Conservation (phyloP, 805 yeast genomes). For the Candida anglica region DNA sequence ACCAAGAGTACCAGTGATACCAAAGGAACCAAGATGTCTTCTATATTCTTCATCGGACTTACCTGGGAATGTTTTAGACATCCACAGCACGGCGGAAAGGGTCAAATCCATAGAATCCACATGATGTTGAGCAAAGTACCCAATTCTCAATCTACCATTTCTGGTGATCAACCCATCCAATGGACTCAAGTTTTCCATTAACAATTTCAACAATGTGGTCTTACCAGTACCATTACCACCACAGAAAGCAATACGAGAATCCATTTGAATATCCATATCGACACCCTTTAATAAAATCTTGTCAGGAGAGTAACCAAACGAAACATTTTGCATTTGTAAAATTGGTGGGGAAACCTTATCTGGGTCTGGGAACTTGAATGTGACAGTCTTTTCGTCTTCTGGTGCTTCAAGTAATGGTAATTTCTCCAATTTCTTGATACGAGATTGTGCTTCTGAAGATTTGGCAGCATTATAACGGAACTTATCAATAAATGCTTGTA, state of each 20-base stretch:
- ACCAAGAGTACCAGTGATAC: slow-evolving; percentile 92
- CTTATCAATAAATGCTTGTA: slow-evolving; percentile 93
- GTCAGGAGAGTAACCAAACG: slow-evolving; percentile 75
- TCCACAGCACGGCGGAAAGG: slow-evolving; percentile 88
- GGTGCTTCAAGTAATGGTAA: slow-evolving; percentile 92
- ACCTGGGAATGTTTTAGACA: slow-evolving; percentile 86
- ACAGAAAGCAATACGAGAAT: slow-evolving; percentile 91
- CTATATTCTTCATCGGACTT: slow-evolving; percentile 95
- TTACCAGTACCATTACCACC: slow-evolving; percentile 99
- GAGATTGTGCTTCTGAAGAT: slow-evolving; percentile 95
- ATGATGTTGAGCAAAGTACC: slow-evolving; percentile 98
- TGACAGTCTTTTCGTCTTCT: slow-evolving; percentile 80
- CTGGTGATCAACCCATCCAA: slow-evolving; percentile 71
- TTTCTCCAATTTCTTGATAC: slow-evolving; percentile 95
- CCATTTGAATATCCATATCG: slow-evolving; percentile 86
- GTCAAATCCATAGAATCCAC: slow-evolving; percentile 94
- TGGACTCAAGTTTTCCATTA: slow-evolving; percentile 77
- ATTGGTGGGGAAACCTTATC: slow-evolving; percentile 92
- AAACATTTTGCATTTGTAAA: slow-evolving; percentile 78
- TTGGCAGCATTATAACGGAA: slow-evolving; percentile 97
- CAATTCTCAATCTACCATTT: slow-evolving; percentile 86
- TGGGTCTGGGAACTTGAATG: slow-evolving; percentile 93
- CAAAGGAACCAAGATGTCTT: slow-evolving; percentile 94
- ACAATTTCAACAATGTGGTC: slow-evolving; percentile 83
- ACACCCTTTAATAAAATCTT: slow-evolving; percentile 69